Evolutionary conservation across 2,329 filamentous ascomycete genomes (phyloP).

Genomic region (Paraphoma chrysanthemicola): DNA sequence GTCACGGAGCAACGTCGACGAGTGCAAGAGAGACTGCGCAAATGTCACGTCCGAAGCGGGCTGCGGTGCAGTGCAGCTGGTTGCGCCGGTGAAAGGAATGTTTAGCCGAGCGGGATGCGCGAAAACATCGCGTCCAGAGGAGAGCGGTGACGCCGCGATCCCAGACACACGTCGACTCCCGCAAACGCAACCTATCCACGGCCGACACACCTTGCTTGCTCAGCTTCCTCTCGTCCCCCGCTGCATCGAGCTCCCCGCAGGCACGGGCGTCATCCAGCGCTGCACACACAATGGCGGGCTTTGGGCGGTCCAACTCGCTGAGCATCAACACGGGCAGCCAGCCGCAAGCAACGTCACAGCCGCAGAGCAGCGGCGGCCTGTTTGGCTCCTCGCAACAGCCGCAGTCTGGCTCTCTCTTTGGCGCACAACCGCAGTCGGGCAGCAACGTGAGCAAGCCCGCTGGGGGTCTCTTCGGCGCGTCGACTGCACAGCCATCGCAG

Average conservation of each 20-base stretch:
- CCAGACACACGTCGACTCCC: no score
- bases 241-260: conserved; percentile 1
- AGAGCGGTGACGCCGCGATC: no score
- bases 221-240: neutral
- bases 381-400: conserved; percentile 38
- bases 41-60: neutral
- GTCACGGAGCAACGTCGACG: no score
- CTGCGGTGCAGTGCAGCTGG: conserved; percentile 4
- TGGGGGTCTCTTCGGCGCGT: conserved; percentile 46
- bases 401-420: conserved; percentile 17
- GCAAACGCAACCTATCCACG: no score
- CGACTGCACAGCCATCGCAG: conserved; percentile 26
- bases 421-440: conserved; percentile 28
- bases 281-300: conserved; percentile 46
- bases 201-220: no score
- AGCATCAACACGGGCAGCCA: conserved; percentile 60
- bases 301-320: conserved; percentile 58
- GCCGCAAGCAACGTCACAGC: conserved; percentile 36
- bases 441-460: conserved; percentile 11
- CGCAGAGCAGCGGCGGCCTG: conserved; percentile 34
- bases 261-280: neutral
- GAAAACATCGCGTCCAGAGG: no score
- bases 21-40: neutral
- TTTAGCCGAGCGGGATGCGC: conserved; percentile 31
- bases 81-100: conserved; percentile 15